phyloP scores from a whole-genome alignment of 2,329 filamentous ascomycete species.

The Nakataea oryzae region DNA sequence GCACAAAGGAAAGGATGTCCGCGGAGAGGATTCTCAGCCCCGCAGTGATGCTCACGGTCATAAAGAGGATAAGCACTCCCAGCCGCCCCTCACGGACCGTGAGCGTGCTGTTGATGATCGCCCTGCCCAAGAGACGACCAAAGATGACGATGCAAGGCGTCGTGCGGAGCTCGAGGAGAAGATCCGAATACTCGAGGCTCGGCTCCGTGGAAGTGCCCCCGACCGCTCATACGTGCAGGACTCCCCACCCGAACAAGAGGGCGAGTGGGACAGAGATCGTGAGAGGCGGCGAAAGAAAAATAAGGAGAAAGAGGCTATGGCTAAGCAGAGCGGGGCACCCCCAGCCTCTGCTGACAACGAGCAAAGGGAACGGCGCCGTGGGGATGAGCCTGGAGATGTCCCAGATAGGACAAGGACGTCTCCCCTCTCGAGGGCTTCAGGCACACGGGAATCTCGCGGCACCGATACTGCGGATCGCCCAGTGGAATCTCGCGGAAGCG shows the following conservation, averaged over 20 bases:
- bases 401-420: background rate
- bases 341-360: background rate
- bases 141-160: constrained; percentile 8
- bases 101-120: constrained; percentile 13
- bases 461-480: background rate
- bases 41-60: constrained; percentile 9
- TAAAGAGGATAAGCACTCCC: constrained; percentile 11
- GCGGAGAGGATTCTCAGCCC: background rate
- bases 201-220: background rate
- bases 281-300: constrained; percentile 3
- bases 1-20: constrained; percentile 7
- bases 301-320: background rate
- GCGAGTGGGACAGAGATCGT: constrained; percentile 2
- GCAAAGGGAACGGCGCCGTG: background rate
- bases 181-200: constrained; percentile 1
- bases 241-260: background rate
- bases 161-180: constrained; percentile 6
- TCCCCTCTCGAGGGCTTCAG: constrained; percentile 11
- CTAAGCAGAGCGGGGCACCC: background rate
- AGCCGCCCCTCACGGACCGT: constrained; percentile 12
- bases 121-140: constrained; percentile 11
- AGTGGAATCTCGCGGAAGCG: too few relatives aligned
- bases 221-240: background rate
- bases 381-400: background rate
- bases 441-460: background rate